These are phyloP conservation scores for Phialocephala sp. DNA, from an alignment of 2,329 filamentous ascomycete species.

Conservation along the genomic window DNA sequence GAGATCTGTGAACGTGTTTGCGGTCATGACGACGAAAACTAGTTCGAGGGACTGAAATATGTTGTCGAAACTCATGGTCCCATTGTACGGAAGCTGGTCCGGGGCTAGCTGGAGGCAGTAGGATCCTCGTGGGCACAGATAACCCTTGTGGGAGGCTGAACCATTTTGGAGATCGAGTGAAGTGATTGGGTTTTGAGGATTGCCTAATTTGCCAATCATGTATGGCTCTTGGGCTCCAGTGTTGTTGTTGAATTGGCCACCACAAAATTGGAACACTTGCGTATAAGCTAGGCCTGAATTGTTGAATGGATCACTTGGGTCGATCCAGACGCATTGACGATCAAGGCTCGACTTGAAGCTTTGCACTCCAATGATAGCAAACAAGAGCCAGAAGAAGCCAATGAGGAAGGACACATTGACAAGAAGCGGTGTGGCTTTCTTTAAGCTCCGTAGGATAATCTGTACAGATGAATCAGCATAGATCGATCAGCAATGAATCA, in stretches of 20 bases:
- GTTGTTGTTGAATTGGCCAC: constrained; percentile 72
- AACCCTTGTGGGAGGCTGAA: constrained; percentile 73
- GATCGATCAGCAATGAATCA: not conserved
- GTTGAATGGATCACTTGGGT: constrained; percentile 63
- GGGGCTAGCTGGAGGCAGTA: constrained; percentile 77
- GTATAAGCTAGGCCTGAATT: constrained; percentile 57
- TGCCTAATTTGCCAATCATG: constrained; percentile 54
- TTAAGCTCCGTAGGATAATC: constrained; percentile 93
- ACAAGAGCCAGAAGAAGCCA: constrained; percentile 96
- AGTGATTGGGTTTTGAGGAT: constrained; percentile 56
- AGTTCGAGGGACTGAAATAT: constrained; percentile 90
- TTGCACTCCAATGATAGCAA: constrained; percentile 95
- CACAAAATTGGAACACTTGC: constrained; percentile 79
- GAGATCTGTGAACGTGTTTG: constrained; percentile 93
- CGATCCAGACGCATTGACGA: constrained; percentile 79
- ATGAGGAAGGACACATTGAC: constrained; percentile 94
- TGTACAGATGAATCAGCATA: constrained; percentile 42
- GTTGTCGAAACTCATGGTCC: constrained; percentile 93
- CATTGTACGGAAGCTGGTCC: constrained; percentile 69
- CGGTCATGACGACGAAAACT: constrained; percentile 98
- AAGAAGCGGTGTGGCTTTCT: constrained; percentile 90
- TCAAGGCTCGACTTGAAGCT: constrained; percentile 88
- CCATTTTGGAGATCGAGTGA: constrained; percentile 67
- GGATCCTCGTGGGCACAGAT: constrained; percentile 83
- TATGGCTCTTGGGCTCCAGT: constrained; percentile 69